phyloP scores from a whole-genome alignment of 192 early-diverging fungal species.

The Pecoramyces ruminantium region DNA sequence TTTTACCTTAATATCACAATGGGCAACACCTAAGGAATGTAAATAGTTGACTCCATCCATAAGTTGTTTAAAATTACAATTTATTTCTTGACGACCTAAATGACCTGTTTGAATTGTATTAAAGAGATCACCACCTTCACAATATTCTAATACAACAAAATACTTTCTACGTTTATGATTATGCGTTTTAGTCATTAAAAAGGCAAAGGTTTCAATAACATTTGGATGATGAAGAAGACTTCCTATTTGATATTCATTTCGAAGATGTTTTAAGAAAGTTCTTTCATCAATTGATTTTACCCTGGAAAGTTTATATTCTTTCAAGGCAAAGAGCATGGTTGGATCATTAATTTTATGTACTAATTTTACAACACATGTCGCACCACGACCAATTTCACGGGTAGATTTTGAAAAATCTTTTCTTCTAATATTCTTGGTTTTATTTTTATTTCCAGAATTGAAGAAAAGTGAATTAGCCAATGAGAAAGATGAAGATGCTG shows the following conservation, averaged over 20 bases:
- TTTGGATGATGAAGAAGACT: neutral
- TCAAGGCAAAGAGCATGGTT: neutral
- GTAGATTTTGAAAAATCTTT: neutral
- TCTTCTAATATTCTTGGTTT: neutral
- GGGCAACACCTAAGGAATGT: constrained; percentile 89
- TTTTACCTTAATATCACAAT: constrained; percentile 74
- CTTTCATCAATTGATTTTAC: neutral
- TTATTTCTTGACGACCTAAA: constrained; percentile 56
- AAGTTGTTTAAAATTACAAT: constrained; percentile 74
- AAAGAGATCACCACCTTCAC: constrained; percentile 83
- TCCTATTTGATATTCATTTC: neutral
- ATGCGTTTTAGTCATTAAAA: neutral
- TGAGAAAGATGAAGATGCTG: neutral
- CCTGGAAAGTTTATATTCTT: neutral
- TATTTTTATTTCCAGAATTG: neutral
- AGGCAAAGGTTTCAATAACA: neutral
- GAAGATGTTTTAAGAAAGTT: neutral
- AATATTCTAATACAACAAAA: constrained; percentile 84
- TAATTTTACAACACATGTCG: neutral
- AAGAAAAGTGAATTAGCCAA: neutral
- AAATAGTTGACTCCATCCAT: constrained; percentile 75
- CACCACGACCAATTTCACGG: neutral
- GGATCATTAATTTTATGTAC: neutral
- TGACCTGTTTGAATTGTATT: constrained; percentile 50
- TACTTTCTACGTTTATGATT: constrained; percentile 6